Evolutionary conservation across 1,284 basidiomycete genomes (phyloP).

Genomic region (Gymnopus androsaceus): DNA sequence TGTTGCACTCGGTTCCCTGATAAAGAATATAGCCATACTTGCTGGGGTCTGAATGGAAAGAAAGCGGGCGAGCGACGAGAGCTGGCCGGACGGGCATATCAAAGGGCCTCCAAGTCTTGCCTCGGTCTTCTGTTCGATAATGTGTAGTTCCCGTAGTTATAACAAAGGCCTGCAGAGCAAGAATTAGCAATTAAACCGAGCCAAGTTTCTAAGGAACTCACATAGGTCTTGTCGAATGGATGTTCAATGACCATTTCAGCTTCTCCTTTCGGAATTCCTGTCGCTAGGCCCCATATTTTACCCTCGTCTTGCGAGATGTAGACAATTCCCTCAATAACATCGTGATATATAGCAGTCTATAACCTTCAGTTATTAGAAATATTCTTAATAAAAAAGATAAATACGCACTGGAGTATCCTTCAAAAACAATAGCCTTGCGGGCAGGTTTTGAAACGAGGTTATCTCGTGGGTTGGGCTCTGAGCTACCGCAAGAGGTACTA

Average conservation of each 20-base stretch:
- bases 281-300: conserved; percentile 71
- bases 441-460: conserved; percentile 69
- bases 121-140: conserved; percentile 85
- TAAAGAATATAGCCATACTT: conserved; percentile 82
- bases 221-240: conserved; percentile 79
- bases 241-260: conserved; percentile 83
- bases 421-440: conserved; percentile 88
- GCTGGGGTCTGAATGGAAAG: conserved; percentile 77
- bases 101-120: conserved; percentile 84
- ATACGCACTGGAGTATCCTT: conserved; percentile 79
- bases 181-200: conserved; percentile 7
- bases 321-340: conserved; percentile 67
- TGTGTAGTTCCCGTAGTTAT: conserved; percentile 73
- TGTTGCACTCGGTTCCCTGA: conserved; percentile 75
- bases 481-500: conserved; percentile 20
- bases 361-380: conserved; percentile 1
- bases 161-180: conserved; percentile 72
- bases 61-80: conserved; percentile 63
- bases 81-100: conserved; percentile 66
- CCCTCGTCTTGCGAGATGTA: conserved; percentile 91
- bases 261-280: conserved; percentile 62
- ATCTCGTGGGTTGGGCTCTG: conserved; percentile 41
- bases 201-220: conserved; percentile 36
- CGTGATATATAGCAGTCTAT: conserved; percentile 85
- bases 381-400: not conserved